phyloP scores from a whole-genome alignment of 345 rosid genomes.

The Pistacia integerrima region DNA sequence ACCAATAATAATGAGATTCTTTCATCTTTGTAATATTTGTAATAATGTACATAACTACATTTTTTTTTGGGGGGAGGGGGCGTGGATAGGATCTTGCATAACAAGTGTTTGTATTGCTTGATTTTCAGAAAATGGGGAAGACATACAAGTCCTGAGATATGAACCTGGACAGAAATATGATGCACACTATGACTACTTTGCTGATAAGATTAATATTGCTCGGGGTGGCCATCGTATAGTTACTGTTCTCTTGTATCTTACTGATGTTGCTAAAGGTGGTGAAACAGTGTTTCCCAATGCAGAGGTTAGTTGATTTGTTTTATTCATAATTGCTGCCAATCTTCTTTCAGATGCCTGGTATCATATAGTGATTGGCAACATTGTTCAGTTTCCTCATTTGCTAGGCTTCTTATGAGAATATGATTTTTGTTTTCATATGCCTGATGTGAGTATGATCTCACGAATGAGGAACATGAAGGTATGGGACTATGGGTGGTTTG shows the following conservation, averaged over 20 bases:
- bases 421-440: not conserved
- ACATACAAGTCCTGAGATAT: conserved; percentile 83
- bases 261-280: conserved; percentile 87
- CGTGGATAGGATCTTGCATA: not conserved
- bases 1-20: conserved; percentile 1
- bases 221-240: conserved; percentile 95
- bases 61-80: not conserved
- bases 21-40: not conserved
- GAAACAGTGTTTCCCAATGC: conserved; percentile 94
- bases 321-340: not conserved
- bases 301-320: conserved; percentile 52
- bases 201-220: conserved; percentile 84
- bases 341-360: not conserved
- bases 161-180: conserved; percentile 94
- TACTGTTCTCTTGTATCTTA: conserved; percentile 89
- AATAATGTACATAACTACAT: not conserved
- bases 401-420: not conserved
- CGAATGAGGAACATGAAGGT: not conserved
- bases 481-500: not conserved
- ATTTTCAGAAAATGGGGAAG: conserved; percentile 86
- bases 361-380: not conserved
- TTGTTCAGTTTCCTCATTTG: not conserved
- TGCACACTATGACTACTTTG: conserved; percentile 85
- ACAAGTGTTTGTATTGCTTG: conserved; percentile 11
- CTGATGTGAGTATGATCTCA: not conserved